These are phyloP conservation scores for Ceratocystis destructans DNA, from an alignment of 2,329 filamentous ascomycete species.

Conservation along the genomic window DNA sequence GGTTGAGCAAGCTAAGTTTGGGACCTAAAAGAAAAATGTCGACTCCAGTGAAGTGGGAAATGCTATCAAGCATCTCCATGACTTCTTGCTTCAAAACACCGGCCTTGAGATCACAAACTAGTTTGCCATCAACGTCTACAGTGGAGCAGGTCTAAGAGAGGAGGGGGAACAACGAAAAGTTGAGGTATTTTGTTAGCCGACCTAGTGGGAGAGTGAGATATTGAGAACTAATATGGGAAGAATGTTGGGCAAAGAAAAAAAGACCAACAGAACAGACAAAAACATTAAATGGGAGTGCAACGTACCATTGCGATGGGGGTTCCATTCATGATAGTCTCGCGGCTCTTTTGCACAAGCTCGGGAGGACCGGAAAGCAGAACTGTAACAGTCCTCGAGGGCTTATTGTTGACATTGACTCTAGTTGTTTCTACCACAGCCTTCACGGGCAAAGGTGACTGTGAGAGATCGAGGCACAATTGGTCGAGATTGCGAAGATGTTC, in stretches of 20 bases:
- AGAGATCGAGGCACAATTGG: slow-evolving; percentile 69
- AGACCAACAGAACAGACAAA: background rate
- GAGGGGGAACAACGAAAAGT: background rate
- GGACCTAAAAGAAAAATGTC: slow-evolving; percentile 94
- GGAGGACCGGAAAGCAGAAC: slow-evolving; percentile 81
- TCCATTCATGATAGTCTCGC: slow-evolving; percentile 79
- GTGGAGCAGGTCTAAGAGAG: slow-evolving; percentile 64
- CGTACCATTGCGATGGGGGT: slow-evolving; percentile 85
- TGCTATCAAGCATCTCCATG: slow-evolving; percentile 70
- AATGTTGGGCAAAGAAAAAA: background rate
- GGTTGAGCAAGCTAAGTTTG: slow-evolving; percentile 66
- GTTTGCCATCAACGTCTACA: slow-evolving; percentile 81
- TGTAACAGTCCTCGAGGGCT: slow-evolving; percentile 60
- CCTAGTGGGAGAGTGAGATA: background rate
- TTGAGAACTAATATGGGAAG: background rate
- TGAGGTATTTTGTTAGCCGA: background rate
- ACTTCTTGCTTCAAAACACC: slow-evolving; percentile 62
- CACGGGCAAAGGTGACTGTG: slow-evolving; percentile 53
- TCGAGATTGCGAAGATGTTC: slow-evolving; percentile 71
- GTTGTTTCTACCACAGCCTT: slow-evolving; percentile 68
- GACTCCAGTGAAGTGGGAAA: slow-evolving; percentile 78
- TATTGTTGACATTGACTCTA: slow-evolving; percentile 59
- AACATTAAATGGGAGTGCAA: slow-evolving; percentile 18
- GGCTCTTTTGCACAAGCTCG: slow-evolving; percentile 77
- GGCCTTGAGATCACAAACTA: slow-evolving; percentile 61